Percentiles rank a stretch among this genome's conserved stretches.
Evolutionary conservation across 1,284 basidiomycete genomes (phyloP).

Genomic region (Cutaneotrichosporon cutaneum): DNA sequence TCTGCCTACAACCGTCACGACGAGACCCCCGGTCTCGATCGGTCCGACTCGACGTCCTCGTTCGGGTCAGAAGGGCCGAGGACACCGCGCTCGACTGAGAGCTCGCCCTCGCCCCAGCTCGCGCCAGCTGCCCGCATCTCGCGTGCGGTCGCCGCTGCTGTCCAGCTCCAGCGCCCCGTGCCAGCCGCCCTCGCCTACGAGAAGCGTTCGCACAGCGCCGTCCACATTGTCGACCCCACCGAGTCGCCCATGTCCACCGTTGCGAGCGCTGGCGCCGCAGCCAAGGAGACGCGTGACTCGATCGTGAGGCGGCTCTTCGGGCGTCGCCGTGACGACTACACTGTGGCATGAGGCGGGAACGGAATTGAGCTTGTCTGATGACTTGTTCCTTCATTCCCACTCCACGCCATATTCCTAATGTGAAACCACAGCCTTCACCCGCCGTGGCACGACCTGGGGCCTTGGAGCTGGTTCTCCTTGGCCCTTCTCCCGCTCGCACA

Average conservation of each 20-base stretch:
- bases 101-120: conserved; percentile 8
- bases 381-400: neutral
- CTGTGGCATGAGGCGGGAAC: neutral
- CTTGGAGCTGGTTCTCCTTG: neutral
- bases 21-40: conserved; percentile 45
- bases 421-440: neutral
- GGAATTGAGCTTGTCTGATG: neutral
- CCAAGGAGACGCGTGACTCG: conserved; percentile 19
- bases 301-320: conserved; percentile 19
- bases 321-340: conserved; percentile 15
- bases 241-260: conserved; percentile 7
- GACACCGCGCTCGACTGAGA: conserved; percentile 28
- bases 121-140: neutral
- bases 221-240: conserved; percentile 9
- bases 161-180: neutral
- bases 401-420: neutral
- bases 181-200: conserved; percentile 9
- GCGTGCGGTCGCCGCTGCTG: neutral
- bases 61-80: conserved; percentile 47
- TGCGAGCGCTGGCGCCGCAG: neutral
- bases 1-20: conserved; percentile 8
- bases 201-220: neutral
- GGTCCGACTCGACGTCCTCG: conserved; percentile 51
- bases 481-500: neutral
- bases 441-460: neutral